Evolutionary conservation across 768 basidiomycete species (phyloP).

Genomic region (Tephrocybe sp.): DNA sequence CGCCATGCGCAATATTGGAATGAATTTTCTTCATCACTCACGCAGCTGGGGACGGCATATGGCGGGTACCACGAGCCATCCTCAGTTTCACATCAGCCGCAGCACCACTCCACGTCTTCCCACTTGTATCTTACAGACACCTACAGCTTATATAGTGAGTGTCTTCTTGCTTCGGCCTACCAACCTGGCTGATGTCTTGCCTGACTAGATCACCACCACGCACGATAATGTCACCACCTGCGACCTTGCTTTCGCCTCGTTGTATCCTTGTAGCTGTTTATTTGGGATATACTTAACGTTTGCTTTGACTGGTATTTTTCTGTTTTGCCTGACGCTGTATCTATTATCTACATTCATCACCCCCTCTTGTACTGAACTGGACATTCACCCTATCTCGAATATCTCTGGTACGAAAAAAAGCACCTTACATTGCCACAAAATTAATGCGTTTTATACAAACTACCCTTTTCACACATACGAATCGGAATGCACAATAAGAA

Average conservation of each 20-base stretch:
- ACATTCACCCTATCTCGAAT: neutral
- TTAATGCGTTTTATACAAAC: too few species aligned
- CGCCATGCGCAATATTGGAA: constrained; percentile 56
- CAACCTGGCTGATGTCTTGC: neutral
- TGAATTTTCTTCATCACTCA: constrained; percentile 51
- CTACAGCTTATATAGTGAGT: constrained; percentile 25
- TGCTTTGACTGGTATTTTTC: constrained; percentile 1
- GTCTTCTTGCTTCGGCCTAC: neutral
- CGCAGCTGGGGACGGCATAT: constrained; percentile 42
- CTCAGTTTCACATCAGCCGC: constrained; percentile 12
- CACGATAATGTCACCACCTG: constrained; percentile 9
- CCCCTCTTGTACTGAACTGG: constrained; percentile 2
- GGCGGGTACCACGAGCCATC: constrained; percentile 20
- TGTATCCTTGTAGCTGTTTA: constrained; percentile 7
- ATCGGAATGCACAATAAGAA: too few species aligned
- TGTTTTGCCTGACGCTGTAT: constrained; percentile 6
- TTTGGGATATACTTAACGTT: constrained; percentile 7
- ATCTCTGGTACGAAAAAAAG: neutral
- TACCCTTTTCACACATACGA: too few species aligned
- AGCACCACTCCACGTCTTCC: constrained; percentile 15
- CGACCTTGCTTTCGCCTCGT: constrained; percentile 8
- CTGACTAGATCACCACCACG: constrained; percentile 3
- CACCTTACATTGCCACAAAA: neutral
- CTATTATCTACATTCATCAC: constrained; percentile 1
- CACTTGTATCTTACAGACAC: constrained; percentile 24